Percentiles rank a stretch among this genome's conserved stretches.
These are phyloP conservation scores for Capronia epimyces DNA, from an alignment of 2,329 filamentous ascomycete species.

Conservation along the genomic window DNA sequence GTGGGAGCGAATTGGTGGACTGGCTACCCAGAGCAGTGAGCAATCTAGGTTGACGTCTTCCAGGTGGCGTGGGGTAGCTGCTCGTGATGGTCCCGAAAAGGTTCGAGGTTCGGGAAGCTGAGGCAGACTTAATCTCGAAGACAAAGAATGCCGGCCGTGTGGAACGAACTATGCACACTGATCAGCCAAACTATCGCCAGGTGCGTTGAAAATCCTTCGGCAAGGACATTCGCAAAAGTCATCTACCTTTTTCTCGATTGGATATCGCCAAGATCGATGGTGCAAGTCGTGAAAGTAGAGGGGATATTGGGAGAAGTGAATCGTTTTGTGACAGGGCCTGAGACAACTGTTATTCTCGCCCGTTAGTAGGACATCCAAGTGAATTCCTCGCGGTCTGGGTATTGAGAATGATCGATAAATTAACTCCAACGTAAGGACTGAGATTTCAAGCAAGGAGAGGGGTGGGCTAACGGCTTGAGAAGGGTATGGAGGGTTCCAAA, in stretches of 20 bases:
- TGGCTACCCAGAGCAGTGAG: neutral
- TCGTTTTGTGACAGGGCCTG: neutral
- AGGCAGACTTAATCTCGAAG: slow-evolving; percentile 30
- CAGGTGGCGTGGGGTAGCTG: slow-evolving; percentile 8
- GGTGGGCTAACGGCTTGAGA: slow-evolving; percentile 5
- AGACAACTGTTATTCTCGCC: slow-evolving; percentile 6
- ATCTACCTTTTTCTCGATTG: slow-evolving; percentile 8
- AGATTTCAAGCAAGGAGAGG: slow-evolving; percentile 19
- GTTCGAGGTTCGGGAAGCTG: slow-evolving; percentile 31
- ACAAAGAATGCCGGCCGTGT: slow-evolving; percentile 33
- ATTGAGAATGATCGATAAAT: slow-evolving; percentile 12
- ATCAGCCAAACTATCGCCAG: slow-evolving; percentile 34
- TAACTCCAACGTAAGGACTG: slow-evolving; percentile 14
- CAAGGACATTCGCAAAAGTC: slow-evolving; percentile 8
- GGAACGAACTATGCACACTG: slow-evolving; percentile 36
- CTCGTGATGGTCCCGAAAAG: slow-evolving; percentile 22
- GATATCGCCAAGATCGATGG: neutral
- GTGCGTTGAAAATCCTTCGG: slow-evolving; percentile 11
- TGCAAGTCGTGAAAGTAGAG: neutral
- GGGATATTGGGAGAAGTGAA: neutral
- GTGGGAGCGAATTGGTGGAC: slow-evolving; percentile 11
- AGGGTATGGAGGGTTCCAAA: slow-evolving; percentile 3
- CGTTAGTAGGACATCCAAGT: slow-evolving; percentile 18
- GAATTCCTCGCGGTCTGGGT: neutral
- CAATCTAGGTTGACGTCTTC: slow-evolving; percentile 4